Evolutionary conservation across 139 green algal species (phyloP), one percentile per base, ranked within the genome.

Genomic region (Micromonas commoda): DNA sequence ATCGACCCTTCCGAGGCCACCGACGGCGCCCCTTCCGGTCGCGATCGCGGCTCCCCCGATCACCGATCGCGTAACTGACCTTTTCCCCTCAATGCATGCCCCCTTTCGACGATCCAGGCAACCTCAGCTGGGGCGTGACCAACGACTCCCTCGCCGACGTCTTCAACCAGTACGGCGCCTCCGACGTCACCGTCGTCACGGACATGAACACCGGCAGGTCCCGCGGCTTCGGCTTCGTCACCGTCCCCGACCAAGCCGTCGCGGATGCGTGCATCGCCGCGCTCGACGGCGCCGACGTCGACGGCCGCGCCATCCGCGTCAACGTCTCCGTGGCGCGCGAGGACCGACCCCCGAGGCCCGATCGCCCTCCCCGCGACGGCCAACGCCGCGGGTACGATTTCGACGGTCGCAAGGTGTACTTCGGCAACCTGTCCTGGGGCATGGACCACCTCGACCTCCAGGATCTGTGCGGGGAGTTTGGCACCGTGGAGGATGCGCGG

Each of bases 151-250:
- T 92, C 24, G 71, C 32, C 54, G 53, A 86, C 21, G 72, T 88
- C 20, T 91, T 92, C 81, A 29, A 67, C 61, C 75, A 86, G 54
- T 89, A 77, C 66, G 35, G 61, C 24, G 68, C 33, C n/a, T 84
- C 85, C 34, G 26, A 77, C 1, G 83, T 88, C 31, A 53, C 71
- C 26, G 77, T 87, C 3, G 74, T 87, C 4, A 80, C 38, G 2
- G 89, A 93, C 70, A 79, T 87, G 37, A 85, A 91, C 73, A 90
- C 84, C 31, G 89, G 89, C 54, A 79, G 88, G 23, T 86, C 82
- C 9, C 81, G 89, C 45, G 89, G 89, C 28, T 93, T 93, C 67
- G 89, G 82, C 51, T 93, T 93, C 82, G 89, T 92, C 51, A 91
- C 86, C 6, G 76, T 93, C 39, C 53, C 71, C 28, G 60, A 24